Evolutionary conservation across 2,329 filamentous ascomycete species (phyloP), one percentile per base, ranked within the genome.

Genomic region (Xylaria sp.): DNA sequence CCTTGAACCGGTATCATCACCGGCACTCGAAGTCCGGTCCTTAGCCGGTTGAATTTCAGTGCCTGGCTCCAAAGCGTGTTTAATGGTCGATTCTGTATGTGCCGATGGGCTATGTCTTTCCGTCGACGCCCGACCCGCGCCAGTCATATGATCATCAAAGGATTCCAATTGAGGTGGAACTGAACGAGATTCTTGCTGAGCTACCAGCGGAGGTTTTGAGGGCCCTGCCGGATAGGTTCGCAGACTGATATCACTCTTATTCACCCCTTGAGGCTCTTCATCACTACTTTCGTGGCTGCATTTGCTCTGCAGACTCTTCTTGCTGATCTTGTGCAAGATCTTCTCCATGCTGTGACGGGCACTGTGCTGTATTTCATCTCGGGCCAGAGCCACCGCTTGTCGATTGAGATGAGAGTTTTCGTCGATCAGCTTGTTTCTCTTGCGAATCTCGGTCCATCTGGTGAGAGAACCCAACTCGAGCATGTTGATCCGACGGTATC

Each of bases 391-490:
- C 5, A 76, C 68, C 3, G 71, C 67, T n/a, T 69, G 70, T 42
- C 72, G 67, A 59, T 76, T 75, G 30, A 75, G 62, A 65, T 74
- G 73, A 3, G 62, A 50, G 19, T 67, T 67, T 60, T 75, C 72
- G 64, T 85, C 82, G 52, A 85, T 79, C 53, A 87, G 74, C 51
- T 75, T 76, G 67, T 87, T 87, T 68, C 79, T 82, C 65, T 75
- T 80, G 61, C 83, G 78, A 61, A 92, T 91, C 72, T 91, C 88
- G 23, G 83, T 88, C 86, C 87, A 92, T 47, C 89, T 78, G 54
- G 82, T 87, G 78, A 88, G 76, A 42, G 76, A 75, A 0, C 89
- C 89, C 60, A 90, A 74, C 71, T 92, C 89, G 13, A 92, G 76
- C 23, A 91, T 71, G 69, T 84, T 91, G 80, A 92, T 85, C 61